These are phyloP conservation scores for Orbilia javanica DNA, from an alignment of 2,329 filamentous ascomycete genomes.

Conservation along the genomic window DNA sequence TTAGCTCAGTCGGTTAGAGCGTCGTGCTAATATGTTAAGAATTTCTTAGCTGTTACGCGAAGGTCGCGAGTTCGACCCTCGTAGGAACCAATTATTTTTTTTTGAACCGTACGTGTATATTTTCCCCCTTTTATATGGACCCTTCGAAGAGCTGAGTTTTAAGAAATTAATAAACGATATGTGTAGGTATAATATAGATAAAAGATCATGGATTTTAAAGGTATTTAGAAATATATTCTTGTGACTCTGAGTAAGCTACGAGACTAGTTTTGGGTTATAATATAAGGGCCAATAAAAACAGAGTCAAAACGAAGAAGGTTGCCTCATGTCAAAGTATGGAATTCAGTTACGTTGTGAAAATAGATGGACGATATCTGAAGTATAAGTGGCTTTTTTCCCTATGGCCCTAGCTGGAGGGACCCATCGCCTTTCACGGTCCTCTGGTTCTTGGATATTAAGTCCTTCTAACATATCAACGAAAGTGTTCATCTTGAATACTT, in stretches of 20 bases:
- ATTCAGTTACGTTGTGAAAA: constrained; percentile 2
- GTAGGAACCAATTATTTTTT: constrained; percentile 6
- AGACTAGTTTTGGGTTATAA: too few species aligned
- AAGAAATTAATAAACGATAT: background rate
- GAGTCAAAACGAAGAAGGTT: background rate
- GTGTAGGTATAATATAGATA: background rate
- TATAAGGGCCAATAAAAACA: background rate
- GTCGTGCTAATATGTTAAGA: constrained; percentile 23
- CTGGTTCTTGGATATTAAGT: background rate
- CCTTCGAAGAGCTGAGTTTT: background rate
- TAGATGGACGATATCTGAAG: background rate
- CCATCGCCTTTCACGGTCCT: constrained; percentile 1
- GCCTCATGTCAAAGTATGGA: background rate
- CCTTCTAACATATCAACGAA: constrained; percentile 17
- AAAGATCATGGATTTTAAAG: background rate
- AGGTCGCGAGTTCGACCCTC: constrained; percentile 31
- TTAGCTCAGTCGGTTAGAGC: constrained; percentile 33
- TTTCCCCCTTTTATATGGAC: background rate
- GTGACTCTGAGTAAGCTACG: background rate
- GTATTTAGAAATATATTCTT: background rate
- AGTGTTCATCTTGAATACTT: constrained; percentile 14
- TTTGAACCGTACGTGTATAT: background rate
- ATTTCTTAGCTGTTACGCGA: background rate
- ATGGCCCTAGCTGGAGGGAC: background rate
- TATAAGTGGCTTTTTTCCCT: constrained; percentile 3